Conservation (phyloP, 2,329 filamentous ascomycete genomes). For the Hypoxylon sp. region DNA sequence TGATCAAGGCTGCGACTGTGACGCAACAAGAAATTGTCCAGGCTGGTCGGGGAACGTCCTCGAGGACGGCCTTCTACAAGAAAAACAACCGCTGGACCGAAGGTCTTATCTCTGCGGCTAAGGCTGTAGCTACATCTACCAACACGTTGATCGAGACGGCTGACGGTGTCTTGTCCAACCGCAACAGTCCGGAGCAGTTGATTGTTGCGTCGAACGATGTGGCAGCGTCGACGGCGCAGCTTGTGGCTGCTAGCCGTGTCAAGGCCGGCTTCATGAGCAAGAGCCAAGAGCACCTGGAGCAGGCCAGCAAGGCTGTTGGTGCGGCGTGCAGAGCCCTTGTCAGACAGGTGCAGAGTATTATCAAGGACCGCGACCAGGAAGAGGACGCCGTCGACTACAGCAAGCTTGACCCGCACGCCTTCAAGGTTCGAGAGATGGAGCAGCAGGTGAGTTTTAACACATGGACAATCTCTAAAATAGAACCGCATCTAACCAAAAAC, state of each 20-base stretch:
- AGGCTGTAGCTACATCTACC: constrained; percentile 92
- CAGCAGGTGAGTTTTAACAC: constrained; percentile 80
- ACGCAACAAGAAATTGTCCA: constrained; percentile 98
- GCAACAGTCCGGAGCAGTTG: constrained; percentile 94
- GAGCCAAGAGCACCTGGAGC: constrained; percentile 91
- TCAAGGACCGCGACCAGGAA: constrained; percentile 84
- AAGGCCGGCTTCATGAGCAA: constrained; percentile 99
- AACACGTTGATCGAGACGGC: constrained; percentile 98
- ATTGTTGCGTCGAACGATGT: constrained; percentile 99
- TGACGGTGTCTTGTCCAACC: constrained; percentile 90
- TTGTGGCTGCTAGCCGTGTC: constrained; percentile 93
- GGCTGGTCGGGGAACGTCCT: constrained; percentile 87
- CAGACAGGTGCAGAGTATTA: constrained; percentile 93
- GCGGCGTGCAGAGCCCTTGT: constrained; percentile 88
- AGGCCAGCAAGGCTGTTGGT: constrained; percentile 92
- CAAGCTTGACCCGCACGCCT: constrained; percentile 91
- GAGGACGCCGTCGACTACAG: constrained; percentile 89
- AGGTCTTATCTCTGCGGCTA: constrained; percentile 95
- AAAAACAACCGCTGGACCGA: constrained; percentile 99
- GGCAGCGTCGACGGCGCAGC: constrained; percentile 93
- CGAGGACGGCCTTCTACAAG: constrained; percentile 96
- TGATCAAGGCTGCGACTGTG: constrained; percentile 93
- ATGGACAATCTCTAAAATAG: background rate
- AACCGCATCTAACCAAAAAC: constrained; percentile 36
- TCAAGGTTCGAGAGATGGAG: constrained; percentile 99